A percentile compares a stretch with the other conserved stretches of the same genome.
Conservation (phyloP, 2,329 filamentous ascomycete species). For the Fusarium piperis region DNA sequence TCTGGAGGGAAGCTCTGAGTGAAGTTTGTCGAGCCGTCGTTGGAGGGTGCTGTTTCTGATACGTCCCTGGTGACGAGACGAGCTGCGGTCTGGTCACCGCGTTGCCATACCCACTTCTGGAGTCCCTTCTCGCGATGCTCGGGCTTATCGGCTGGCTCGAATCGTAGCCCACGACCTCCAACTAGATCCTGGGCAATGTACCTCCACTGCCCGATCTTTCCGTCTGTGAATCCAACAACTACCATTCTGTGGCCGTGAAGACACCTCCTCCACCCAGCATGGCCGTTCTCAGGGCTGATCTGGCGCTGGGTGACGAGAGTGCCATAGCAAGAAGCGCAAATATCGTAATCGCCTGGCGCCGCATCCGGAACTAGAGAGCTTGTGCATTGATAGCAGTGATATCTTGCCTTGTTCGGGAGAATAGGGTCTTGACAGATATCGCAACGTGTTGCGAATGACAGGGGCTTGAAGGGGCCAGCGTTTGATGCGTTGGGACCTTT, state of each 20-base stretch:
- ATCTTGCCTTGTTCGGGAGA: constrained; percentile 72
- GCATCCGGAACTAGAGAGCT: constrained; percentile 58
- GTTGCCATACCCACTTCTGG: constrained; percentile 64
- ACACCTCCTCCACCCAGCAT: constrained; percentile 85
- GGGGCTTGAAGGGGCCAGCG: constrained; percentile 69
- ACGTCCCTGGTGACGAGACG: constrained; percentile 64
- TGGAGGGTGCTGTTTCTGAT: constrained; percentile 53
- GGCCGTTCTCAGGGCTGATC: constrained; percentile 79
- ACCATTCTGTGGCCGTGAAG: constrained; percentile 85
- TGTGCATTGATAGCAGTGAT: constrained; percentile 82
- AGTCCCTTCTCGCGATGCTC: constrained; percentile 48
- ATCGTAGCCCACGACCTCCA: constrained; percentile 76
- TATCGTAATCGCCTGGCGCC: constrained; percentile 80
- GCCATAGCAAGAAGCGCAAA: constrained; percentile 82
- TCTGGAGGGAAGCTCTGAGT: constrained; percentile 72
- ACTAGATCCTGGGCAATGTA: constrained; percentile 77
- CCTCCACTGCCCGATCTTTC: constrained; percentile 72
- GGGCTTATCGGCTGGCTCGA: constrained; percentile 59
- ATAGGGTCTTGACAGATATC: constrained; percentile 82
- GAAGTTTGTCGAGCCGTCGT: constrained; percentile 40
- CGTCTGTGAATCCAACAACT: constrained; percentile 78
- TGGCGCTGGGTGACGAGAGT: constrained; percentile 69
- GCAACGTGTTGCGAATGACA: constrained; percentile 80
- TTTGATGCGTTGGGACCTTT: constrained; percentile 57
- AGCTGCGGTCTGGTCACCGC: constrained; percentile 51